Percentiles rank a stretch among this genome's conserved stretches.
Conservation (phyloP, 345 rosid genomes). For the Populus tremula region DNA sequence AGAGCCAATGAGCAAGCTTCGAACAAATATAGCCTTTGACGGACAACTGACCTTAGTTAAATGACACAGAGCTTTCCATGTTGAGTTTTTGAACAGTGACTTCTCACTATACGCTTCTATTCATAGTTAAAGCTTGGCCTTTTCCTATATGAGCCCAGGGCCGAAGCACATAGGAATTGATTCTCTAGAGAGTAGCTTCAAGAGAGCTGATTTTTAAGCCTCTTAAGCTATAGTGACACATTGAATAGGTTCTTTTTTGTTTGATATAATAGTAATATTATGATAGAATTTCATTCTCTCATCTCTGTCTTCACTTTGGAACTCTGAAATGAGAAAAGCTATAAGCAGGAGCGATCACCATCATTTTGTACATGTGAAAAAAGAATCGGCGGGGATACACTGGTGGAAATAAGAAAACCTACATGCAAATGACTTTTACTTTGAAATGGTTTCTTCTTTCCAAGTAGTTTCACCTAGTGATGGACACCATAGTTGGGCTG, state of each 20-base stretch:
- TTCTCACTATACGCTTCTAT: constrained; percentile 4
- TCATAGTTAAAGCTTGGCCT: background rate
- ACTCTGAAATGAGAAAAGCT: background rate
- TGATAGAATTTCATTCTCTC: constrained; percentile 15
- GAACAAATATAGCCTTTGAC: constrained; percentile 54
- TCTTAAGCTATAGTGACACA: background rate
- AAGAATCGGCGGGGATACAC: background rate
- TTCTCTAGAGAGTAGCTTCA: background rate
- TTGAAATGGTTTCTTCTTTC: background rate
- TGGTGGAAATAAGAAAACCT: background rate
- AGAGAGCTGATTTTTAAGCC: constrained; percentile 3
- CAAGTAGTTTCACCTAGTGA: constrained; percentile 1
- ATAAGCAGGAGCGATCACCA: background rate
- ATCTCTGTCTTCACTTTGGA: background rate
- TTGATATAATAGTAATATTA: background rate
- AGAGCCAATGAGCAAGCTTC: constrained; percentile 71
- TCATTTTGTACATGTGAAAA: background rate
- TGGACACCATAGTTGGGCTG: background rate
- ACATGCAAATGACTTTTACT: background rate
- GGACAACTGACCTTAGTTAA: constrained; percentile 71
- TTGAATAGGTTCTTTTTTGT: constrained; percentile 3
- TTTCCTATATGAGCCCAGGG: constrained; percentile 1
- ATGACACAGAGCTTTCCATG: constrained; percentile 71
- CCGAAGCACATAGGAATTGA: constrained; percentile 13
- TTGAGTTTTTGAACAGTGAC: constrained; percentile 24